A percentile compares a stretch with the other conserved stretches of the same genome.
These are phyloP conservation scores for Stylosanthes scabra DNA, from an alignment of 331 rosid genomes.

Conservation along the genomic window DNA sequence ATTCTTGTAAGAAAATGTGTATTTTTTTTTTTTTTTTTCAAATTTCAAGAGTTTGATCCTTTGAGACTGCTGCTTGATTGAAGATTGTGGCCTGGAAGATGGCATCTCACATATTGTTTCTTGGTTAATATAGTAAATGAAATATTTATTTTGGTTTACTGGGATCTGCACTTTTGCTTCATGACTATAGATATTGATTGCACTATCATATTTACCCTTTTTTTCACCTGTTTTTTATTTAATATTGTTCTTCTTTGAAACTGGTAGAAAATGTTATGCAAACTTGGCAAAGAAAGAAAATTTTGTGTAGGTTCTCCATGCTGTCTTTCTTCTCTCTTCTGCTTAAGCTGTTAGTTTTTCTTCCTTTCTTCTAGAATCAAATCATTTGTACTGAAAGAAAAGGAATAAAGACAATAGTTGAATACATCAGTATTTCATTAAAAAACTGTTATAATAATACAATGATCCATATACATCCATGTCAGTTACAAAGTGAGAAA, in stretches of 20 bases:
- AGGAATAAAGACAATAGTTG: not conserved
- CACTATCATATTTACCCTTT: not conserved
- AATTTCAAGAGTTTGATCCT: slow-evolving; percentile 48
- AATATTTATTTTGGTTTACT: slow-evolving; percentile 35
- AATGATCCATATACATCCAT: not conserved
- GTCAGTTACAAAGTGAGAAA: not conserved
- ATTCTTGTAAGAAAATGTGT: slow-evolving; percentile 45
- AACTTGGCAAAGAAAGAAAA: not conserved
- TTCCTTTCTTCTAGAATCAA: not conserved
- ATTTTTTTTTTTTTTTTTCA: slow-evolving; percentile 16
- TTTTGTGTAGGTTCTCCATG: not conserved
- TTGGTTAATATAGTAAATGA: slow-evolving; percentile 41
- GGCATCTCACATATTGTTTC: slow-evolving; percentile 51
- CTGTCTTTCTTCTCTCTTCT: not conserved
- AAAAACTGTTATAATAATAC: not conserved
- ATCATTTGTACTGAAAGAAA: not conserved
- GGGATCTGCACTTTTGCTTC: slow-evolving; percentile 7
- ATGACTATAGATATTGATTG: not conserved
- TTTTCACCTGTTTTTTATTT: not conserved
- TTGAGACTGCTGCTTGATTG: slow-evolving; percentile 56
- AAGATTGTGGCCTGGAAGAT: slow-evolving; percentile 44
- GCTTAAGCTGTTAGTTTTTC: slow-evolving; percentile 14
- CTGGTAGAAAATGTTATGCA: not conserved
- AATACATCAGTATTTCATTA: slow-evolving; percentile 28
- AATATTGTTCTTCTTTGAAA: not conserved